These are phyloP conservation scores for Chalaropsis thielavioides DNA, from an alignment of 2,329 filamentous ascomycete species.

Conservation along the genomic window DNA sequence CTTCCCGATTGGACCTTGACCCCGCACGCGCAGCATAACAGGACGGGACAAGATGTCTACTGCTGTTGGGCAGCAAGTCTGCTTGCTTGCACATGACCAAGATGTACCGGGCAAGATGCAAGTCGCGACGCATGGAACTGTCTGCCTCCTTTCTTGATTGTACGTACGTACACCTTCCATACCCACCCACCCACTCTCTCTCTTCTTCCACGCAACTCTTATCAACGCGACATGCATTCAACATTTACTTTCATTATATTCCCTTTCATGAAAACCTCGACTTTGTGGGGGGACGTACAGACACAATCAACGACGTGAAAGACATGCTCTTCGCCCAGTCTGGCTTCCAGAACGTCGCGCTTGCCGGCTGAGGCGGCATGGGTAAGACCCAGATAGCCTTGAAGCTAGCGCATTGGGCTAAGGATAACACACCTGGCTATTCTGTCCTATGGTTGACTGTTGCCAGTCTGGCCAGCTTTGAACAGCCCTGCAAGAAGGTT, in stretches of 20 bases:
- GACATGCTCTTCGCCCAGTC: neutral
- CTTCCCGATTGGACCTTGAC: too few species aligned
- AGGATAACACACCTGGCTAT: neutral
- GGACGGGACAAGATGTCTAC: too few species aligned
- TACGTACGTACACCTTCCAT: too few species aligned
- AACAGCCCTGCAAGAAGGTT: neutral
- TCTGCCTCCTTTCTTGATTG: too few species aligned
- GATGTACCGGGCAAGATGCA: too few species aligned
- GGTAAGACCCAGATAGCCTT: neutral
- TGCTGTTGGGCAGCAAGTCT: too few species aligned
- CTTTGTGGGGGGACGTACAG: neutral
- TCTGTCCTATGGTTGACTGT: slow-evolving; percentile 5
- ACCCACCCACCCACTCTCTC: too few species aligned
- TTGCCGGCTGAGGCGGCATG: neutral
- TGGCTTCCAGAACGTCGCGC: neutral
- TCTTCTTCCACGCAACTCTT: neutral
- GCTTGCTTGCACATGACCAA: too few species aligned
- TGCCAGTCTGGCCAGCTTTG: neutral
- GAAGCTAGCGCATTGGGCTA: neutral
- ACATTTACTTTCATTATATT: too few species aligned
- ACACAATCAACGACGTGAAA: neutral
- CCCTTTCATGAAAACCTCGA: neutral
- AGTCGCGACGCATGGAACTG: too few species aligned
- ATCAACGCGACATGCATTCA: neutral
- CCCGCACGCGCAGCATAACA: too few species aligned